Conservation (phyloP, 352 stramenopile genomes). For the Hyaloperonospora brassicae region DNA sequence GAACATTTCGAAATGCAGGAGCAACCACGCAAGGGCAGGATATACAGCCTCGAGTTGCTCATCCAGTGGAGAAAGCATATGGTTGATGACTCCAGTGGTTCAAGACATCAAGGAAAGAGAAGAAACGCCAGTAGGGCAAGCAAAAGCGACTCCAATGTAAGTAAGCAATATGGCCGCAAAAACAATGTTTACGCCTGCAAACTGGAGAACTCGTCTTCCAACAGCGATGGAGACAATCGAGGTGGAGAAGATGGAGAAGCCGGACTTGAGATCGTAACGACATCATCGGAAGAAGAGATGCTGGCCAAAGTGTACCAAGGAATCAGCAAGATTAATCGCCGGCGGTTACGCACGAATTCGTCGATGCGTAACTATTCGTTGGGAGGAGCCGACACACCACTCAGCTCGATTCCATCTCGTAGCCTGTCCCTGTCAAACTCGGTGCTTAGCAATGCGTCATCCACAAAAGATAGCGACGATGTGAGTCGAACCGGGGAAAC, state of each 20-base stretch:
- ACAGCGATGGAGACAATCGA: slow-evolving; percentile 20
- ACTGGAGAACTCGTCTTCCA: slow-evolving; percentile 15
- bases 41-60: slow-evolving; percentile 60
- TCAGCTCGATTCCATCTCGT: slow-evolving; percentile 31
- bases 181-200: slow-evolving; percentile 19
- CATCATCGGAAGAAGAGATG: slow-evolving; percentile 63
- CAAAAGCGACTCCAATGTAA: slow-evolving; percentile 16
- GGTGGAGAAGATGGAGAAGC: slow-evolving; percentile 27
- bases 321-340: slow-evolving; percentile 65
- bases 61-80: slow-evolving; percentile 64
- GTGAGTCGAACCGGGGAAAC: slow-evolving; percentile 16
- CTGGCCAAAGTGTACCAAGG: slow-evolving; percentile 57
- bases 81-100: slow-evolving; percentile 7
- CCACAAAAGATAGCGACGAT: slow-evolving; percentile 28
- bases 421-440: slow-evolving; percentile 54
- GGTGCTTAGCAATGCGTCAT: slow-evolving; percentile 37
- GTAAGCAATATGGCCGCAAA: slow-evolving; percentile 12
- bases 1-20: slow-evolving; percentile 19
- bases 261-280: slow-evolving; percentile 57
- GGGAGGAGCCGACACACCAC: slow-evolving; percentile 29
- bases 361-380: slow-evolving; percentile 41
- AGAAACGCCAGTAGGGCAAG: slow-evolving; percentile 19
- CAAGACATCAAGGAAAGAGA: slow-evolving; percentile 14
- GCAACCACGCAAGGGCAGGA: slow-evolving; percentile 31
- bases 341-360: slow-evolving; percentile 58